Conservation (phyloP, 2,329 filamentous ascomycete species). For the Monilinia fructigena region DNA sequence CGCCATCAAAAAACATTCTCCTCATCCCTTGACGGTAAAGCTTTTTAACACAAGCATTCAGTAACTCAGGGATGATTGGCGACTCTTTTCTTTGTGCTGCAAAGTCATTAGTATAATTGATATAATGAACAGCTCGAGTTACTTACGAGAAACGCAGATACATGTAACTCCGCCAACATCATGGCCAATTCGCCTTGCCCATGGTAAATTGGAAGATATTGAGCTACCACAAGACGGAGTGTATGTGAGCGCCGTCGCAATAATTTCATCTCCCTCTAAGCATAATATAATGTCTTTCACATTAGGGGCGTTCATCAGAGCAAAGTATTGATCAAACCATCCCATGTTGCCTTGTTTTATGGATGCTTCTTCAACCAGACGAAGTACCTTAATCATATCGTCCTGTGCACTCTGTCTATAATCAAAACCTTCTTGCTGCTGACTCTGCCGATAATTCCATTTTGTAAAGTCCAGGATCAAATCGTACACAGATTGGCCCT, state of each 20-base stretch:
- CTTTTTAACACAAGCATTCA: conserved; percentile 52
- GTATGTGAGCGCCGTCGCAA: conserved; percentile 57
- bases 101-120: conserved; percentile 21
- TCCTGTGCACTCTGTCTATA: conserved; percentile 34
- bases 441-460: conserved; percentile 44
- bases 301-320: conserved; percentile 48
- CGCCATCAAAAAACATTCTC: conserved; percentile 55
- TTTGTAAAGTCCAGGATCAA: conserved; percentile 54
- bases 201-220: conserved; percentile 53
- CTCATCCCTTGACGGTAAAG: conserved; percentile 52
- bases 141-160: conserved; percentile 57
- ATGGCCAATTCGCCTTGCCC: conserved; percentile 51
- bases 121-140: conserved; percentile 5
- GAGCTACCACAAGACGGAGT: conserved; percentile 48
- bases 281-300: conserved; percentile 56
- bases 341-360: conserved; percentile 50
- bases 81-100: conserved; percentile 40
- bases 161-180: conserved; percentile 60
- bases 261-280: conserved; percentile 48
- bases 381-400: conserved; percentile 50
- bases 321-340: conserved; percentile 60
- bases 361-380: conserved; percentile 51
- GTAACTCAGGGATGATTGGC: conserved; percentile 52
- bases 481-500: conserved; percentile 52
- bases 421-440: conserved; percentile 45